Evolutionary conservation across 371 early-diverging fungal species (phyloP).

Genomic region (Mucor sp.): DNA sequence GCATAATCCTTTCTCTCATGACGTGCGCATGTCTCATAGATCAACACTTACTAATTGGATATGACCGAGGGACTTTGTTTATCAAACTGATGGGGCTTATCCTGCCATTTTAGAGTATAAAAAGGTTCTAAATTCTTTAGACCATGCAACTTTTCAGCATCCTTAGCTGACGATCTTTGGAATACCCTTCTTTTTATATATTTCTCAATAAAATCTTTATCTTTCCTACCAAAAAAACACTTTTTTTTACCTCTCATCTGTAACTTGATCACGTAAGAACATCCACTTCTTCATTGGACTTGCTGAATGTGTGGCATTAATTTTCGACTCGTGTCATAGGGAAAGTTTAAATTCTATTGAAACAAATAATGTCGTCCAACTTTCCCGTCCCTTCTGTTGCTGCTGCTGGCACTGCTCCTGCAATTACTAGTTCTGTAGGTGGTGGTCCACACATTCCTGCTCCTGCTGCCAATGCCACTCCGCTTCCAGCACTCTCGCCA

Average conservation of each 20-base stretch:
- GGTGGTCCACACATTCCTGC: constrained; percentile 42
- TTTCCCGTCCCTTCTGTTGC: constrained; percentile 43
- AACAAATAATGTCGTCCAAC: constrained; percentile 38
- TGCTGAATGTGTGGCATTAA: neutral
- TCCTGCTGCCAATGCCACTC: constrained; percentile 52
- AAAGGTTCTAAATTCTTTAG: neutral
- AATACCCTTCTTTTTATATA: constrained; percentile 30
- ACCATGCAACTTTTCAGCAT: constrained; percentile 33
- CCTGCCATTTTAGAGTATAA: neutral
- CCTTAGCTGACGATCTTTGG: constrained; percentile 44
- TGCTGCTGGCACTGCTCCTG: constrained; percentile 41
- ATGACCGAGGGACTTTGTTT: neutral
- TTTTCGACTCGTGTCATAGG: neutral
- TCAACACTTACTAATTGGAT: neutral
- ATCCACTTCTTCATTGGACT: neutral
- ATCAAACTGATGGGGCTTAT: neutral
- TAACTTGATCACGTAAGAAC: neutral
- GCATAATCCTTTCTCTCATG: neutral
- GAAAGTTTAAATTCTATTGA: neutral
- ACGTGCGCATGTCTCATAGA: neutral
- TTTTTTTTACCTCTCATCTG: neutral
- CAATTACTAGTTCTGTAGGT: constrained; percentile 9
- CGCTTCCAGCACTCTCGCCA: constrained; percentile 35
- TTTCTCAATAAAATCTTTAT: neutral
- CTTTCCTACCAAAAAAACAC: neutral